Percentiles rank a stretch among this genome's conserved stretches.
Evolutionary conservation across 2,329 filamentous ascomycete species (phyloP).

Genomic region (Rhynchosporium agropyri): DNA sequence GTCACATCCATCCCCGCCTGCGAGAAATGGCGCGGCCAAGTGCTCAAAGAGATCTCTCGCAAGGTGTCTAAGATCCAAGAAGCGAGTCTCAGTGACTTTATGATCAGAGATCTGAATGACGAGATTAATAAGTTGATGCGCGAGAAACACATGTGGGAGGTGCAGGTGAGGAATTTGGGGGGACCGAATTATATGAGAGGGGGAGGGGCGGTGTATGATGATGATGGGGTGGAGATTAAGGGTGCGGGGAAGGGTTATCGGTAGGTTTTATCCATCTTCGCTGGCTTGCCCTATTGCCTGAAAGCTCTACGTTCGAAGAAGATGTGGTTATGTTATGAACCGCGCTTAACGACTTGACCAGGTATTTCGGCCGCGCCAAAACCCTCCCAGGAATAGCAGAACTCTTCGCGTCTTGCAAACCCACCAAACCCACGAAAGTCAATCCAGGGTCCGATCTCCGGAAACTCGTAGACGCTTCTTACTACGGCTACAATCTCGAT

Average conservation of each 20-base stretch:
- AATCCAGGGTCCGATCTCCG: constrained; percentile 54
- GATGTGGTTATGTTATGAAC: no score
- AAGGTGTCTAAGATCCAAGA: constrained; percentile 98
- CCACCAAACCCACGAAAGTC: constrained; percentile 52
- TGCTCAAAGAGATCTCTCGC: constrained; percentile 94
- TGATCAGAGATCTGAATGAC: constrained; percentile 97
- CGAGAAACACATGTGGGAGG: constrained; percentile 99
- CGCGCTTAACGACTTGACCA: constrained; percentile 32
- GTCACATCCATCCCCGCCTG: constrained; percentile 82
- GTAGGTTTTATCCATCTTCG: constrained; percentile 61
- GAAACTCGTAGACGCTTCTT: constrained; percentile 84
- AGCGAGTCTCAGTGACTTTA: constrained; percentile 85
- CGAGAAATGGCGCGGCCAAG: constrained; percentile 98
- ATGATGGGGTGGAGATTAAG: constrained; percentile 57
- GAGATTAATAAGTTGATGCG: constrained; percentile 99
- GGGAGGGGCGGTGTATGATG: constrained; percentile 54
- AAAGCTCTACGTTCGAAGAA: no score
- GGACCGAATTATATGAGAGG: constrained; percentile 81
- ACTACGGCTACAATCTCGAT: constrained; percentile 92
- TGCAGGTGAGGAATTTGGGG: constrained; percentile 92
- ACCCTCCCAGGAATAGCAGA: constrained; percentile 96
- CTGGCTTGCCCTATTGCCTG: no score
- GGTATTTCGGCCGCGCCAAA: constrained; percentile 87
- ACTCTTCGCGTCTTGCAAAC: constrained; percentile 74
- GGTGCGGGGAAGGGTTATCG: constrained; percentile 87